Evolutionary conservation across 768 basidiomycete species (phyloP), one percentile per base, ranked within the genome.

Genomic region (Mrakia frigida): DNA sequence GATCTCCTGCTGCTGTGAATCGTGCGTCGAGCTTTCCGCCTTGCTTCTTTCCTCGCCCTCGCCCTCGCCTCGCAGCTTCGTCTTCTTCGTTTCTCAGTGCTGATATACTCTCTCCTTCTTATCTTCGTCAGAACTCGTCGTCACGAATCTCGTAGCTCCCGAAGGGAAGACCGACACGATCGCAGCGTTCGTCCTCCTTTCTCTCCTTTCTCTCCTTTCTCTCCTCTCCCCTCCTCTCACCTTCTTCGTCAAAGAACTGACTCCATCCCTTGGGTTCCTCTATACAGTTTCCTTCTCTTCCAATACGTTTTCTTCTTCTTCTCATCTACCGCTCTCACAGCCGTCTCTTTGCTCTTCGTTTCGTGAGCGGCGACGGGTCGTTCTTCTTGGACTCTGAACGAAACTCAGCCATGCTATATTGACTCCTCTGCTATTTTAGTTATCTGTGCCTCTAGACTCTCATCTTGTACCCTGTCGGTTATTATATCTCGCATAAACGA

Each of bases 91-190:
- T 85, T 85, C n/a, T n/a, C n/a, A n/a, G n/a, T n/a, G n/a, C n/a
- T n/a, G n/a, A n/a, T n/a, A n/a, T n/a, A n/a, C 43, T 43, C 11
- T 43, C 10, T 13, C 16, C 11, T 43, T 14, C 43, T 11, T 13
- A 4, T 11, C 16, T 14, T 43, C 43, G 10, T 14, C 86, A 87
- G 78, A 56, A 28, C 80, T 86, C 63, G 85, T 86, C 71, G 82
- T 86, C 13, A 84, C 86, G 3, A 84, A 85, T 60, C 78, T 87
- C 61, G 86, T 86, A 74, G 84, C 86, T n/a, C 86, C 86, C 0
- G 85, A 84, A 68, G 86, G 86, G 39, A 81, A 83, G 21, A 83
- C 85, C 9, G 85, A 87, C 77, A 86, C 86, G 7, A 81, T 87
- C 6, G 82, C 86, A 18, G 83, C 83, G 2, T 87, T 87, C 81